Base-by-base conservation (phyloP, 371 early-diverging fungal genomes). In the Chytridium lagenaria region DNA sequence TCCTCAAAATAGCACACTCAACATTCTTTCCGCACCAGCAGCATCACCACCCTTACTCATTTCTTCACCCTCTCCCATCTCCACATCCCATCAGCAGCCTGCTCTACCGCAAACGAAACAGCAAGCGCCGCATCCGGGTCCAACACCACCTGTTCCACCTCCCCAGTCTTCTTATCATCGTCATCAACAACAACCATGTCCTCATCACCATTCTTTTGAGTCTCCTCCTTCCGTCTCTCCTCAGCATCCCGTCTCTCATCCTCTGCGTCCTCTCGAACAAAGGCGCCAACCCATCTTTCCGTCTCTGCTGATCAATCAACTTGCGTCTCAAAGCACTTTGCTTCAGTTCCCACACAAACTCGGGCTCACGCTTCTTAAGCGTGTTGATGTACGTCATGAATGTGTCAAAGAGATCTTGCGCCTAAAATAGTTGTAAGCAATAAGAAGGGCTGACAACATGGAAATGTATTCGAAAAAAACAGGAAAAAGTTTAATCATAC, bases 281-380 rank as follows among this genome's bases (percentile, higher is more conserved):
- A 15, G 52, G 51, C 15, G 64, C 36, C 10, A 57, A 16, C 38
- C 75, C 75, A 3, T 65, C 50, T 30, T 23, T 19, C 49, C 39
- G 44, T 23, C 75, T 44, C 59, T 70, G 70, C 50, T 65, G 34
- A 31, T 75, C 67, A 44, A 75, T 22, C 1, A 69, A 39, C 36
- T 38, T 34, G 31, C 75, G 67, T 22, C 75, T 59, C 33, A 75
- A 10, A 7, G 65, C 65, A 3, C 55, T 22, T 44, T 70, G 75
- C 28, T 70, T 16, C 19, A 75, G 67, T 59, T 75, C 75, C 70
- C 70, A 75, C 2, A 75, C 70, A 34, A 75, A 75, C 33, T 70
- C 37, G 31, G 75, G 75, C 31, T 69, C 70, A n/a, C 39, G 33
- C 66, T 65, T 70, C 34, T 66, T 44, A n/a, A 75, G 67, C 16